Evolutionary conservation across 140 eudicot genomes (phyloP).

Genomic region (Anethum foeniculum): DNA sequence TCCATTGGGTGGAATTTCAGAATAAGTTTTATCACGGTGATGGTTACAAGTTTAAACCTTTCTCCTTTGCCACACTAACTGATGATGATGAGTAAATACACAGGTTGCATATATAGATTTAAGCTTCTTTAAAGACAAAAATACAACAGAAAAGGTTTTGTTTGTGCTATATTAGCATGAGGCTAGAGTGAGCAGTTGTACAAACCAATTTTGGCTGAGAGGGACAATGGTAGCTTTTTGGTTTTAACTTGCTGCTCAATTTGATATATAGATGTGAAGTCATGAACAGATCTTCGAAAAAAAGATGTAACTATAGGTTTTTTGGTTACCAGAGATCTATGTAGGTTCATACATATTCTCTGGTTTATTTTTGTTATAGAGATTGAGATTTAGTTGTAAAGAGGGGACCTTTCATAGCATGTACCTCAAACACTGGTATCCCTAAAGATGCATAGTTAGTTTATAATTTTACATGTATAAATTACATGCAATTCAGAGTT

Average conservation of each 20-base stretch:
- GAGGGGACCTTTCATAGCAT: constrained; percentile 29
- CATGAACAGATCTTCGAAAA: not conserved
- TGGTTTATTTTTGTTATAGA: constrained; percentile 4
- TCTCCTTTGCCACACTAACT: constrained; percentile 40
- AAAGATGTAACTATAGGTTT: not conserved
- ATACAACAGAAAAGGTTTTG: not conserved
- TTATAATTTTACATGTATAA: constrained; percentile 19
- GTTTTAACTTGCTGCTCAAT: not conserved
- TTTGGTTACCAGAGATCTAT: not conserved
- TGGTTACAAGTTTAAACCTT: constrained; percentile 52
- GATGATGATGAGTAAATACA: constrained; percentile 41
- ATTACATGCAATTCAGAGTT: not conserved
- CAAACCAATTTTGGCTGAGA: constrained; percentile 3
- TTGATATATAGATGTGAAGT: not conserved
- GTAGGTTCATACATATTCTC: constrained; percentile 8
- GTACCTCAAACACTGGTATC: constrained; percentile 10
- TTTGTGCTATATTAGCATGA: not conserved
- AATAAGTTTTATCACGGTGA: constrained; percentile 54
- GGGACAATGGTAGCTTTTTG: not conserved
- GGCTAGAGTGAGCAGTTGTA: not conserved
- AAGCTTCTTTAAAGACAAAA: constrained; percentile 1
- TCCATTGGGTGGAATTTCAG: constrained; percentile 62
- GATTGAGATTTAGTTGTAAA: constrained; percentile 37
- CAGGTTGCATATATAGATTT: not conserved
- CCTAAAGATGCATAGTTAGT: constrained; percentile 25